Evolutionary conservation across 2,329 filamentous ascomycete species (phyloP), one percentile per base, ranked within the genome.

Genomic region (Penicillium sclerotiorum): DNA sequence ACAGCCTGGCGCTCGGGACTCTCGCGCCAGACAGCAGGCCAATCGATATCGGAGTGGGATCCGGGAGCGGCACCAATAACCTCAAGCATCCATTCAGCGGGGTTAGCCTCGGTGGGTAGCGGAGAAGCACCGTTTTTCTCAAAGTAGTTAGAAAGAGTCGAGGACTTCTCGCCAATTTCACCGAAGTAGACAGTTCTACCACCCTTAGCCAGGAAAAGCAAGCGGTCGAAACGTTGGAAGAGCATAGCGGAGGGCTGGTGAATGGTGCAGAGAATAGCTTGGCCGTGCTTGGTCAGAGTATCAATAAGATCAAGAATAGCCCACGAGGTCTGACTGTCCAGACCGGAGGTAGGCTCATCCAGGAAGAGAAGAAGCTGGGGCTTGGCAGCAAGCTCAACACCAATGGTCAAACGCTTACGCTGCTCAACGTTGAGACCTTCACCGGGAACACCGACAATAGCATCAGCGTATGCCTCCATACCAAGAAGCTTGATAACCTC

Each of bases 231-330:
- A 50, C 90, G 87, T 69, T 96, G 89, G 77, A 96, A 96, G 45
- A 96, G 80, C 81, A 95, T 91, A 27, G 92, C 91, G 12, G 90
- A 95, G n/a, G 93, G 93, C 71, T 97, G 93, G 70, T 97, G 93
- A 53, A 96, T 96, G 0, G 93, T 96, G 75, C 91, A 96, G n/a
- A 96, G 84, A 71, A 96, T 90, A 44, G 93, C 92, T 68, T 95
- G 90, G 13, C 93, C 92, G 55, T 85, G 88, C 70, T 93, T 88
- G 62, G 90, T 90, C 27, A 96, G 80, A 73, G 95, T 96, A 72
- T 95, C 88, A 33, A 97, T 81, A 9, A 96, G 81, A 68, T 90
- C 87, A 38, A 91, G 80, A 66, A 96, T 96, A 56, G 90, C 89
- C 90, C 90, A 96, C 1, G 91, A 93, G 1, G 92, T 95, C 71